These are phyloP conservation scores for Starmerella gropengiesseri DNA, from an alignment of 805 yeast genomes.

Conservation along the genomic window DNA sequence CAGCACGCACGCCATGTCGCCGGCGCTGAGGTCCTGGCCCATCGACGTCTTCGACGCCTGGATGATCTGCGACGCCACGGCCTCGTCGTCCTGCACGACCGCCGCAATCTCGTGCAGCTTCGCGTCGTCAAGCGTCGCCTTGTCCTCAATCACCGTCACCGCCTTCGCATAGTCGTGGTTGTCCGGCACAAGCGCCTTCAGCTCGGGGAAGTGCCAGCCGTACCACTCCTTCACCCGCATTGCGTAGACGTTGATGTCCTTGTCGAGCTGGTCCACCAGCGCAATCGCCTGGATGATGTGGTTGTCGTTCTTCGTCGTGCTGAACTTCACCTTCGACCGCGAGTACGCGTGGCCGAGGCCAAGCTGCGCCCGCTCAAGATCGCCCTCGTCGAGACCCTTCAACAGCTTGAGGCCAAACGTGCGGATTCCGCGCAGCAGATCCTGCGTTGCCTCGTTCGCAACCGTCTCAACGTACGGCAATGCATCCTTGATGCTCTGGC, in stretches of 20 bases:
- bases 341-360: constrained; percentile 99
- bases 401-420: constrained; percentile 77
- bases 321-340: constrained; percentile 96
- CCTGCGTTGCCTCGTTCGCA: constrained; percentile 87
- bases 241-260: constrained; percentile 93
- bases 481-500: constrained; percentile 88
- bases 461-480: constrained; percentile 85
- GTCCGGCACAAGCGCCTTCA: constrained; percentile 83
- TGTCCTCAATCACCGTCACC: constrained; percentile 74
- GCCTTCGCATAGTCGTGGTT: constrained; percentile 78
- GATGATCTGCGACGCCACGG: constrained; percentile 77
- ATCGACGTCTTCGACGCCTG: constrained; percentile 94
- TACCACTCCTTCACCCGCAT: constrained; percentile 98
- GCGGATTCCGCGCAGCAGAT: constrained; percentile 89
- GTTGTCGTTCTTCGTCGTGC: constrained; percentile 97
- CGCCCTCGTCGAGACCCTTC: constrained; percentile 88
- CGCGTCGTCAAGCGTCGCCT: constrained; percentile 49
- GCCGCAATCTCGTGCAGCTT: constrained; percentile 81
- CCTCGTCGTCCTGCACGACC: constrained; percentile 82
- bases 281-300: constrained; percentile 99
- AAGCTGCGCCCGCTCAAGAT: constrained; percentile 92
- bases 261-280: constrained; percentile 90
- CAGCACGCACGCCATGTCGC: constrained; percentile 83
- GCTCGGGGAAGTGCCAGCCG: constrained; percentile 98
- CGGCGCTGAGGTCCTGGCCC: constrained; percentile 97